Evolutionary conservation across 1,139 yeast species (phyloP).

Genomic region (Candida sanyaensis): DNA sequence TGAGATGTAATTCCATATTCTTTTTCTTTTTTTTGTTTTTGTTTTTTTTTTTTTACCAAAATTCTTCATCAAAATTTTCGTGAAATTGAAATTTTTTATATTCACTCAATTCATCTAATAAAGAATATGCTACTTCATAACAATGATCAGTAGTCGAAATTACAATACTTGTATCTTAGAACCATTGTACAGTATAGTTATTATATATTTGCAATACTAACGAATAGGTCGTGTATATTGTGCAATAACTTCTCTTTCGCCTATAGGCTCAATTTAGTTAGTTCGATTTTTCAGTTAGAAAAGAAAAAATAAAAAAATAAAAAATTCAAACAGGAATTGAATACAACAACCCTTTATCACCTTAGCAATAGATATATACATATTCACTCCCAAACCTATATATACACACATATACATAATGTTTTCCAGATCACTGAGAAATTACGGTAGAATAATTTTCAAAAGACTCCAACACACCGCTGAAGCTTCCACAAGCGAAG

Average conservation of each 20-base stretch:
- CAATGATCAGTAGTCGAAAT: too few species aligned
- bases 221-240: not conserved
- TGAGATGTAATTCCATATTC: too few species aligned
- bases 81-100: too few species aligned
- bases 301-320: not conserved
- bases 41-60: not conserved
- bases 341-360: not conserved
- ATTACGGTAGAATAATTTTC: slow-evolving; percentile 18
- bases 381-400: not conserved
- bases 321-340: not conserved
- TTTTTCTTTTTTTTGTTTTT: too few species aligned
- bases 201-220: too few species aligned
- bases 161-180: too few species aligned
- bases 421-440: slow-evolving; percentile 31
- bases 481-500: slow-evolving; percentile 21
- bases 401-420: slow-evolving; percentile 15
- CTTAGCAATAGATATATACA: not conserved
- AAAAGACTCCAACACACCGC: slow-evolving; percentile 36
- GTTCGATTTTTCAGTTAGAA: slow-evolving; percentile 1
- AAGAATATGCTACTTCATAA: too few species aligned
- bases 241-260: not conserved
- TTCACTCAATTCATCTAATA: too few species aligned
- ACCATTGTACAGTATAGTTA: too few species aligned
- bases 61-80: not conserved
- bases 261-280: not conserved